Evolutionary conservation across 192 early-diverging fungal genomes (phyloP).

Genomic region (Haplosporangium gracile): DNA sequence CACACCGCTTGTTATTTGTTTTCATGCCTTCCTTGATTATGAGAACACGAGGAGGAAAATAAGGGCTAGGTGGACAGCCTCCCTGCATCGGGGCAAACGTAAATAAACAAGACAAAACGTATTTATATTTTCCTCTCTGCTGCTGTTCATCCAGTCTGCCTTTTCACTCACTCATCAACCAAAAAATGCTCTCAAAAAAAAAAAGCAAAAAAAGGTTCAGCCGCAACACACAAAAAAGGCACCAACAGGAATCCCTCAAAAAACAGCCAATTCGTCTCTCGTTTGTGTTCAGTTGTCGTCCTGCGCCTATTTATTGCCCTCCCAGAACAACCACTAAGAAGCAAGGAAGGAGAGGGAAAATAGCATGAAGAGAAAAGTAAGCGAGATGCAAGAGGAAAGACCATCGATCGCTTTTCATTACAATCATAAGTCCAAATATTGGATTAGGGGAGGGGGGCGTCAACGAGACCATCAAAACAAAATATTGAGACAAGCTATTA

Average conservation of each 20-base stretch:
- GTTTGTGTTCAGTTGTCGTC: background rate
- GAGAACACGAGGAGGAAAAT: no score
- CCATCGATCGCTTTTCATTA: background rate
- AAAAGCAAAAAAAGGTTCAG: background rate
- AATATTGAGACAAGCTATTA: background rate
- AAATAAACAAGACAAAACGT: background rate
- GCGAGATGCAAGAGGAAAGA: background rate
- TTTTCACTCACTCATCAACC: background rate
- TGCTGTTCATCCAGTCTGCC: no score
- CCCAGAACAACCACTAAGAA: background rate
- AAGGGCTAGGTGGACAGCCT: no score
- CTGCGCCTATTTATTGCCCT: background rate
- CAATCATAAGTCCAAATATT: background rate
- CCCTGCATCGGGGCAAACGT: background rate
- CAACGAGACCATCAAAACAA: background rate
- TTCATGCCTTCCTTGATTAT: no score
- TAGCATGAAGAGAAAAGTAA: background rate
- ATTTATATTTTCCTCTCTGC: background rate
- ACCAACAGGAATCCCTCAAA: background rate
- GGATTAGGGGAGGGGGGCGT: background rate
- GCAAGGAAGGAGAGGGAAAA: background rate
- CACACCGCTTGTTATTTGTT: no score
- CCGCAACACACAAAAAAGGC: background rate
- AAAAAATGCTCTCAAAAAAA: conserved; percentile 3
- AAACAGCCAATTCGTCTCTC: background rate